Evolutionary conservation across 495 filamentous ascomycete genomes (phyloP).

Genomic region (Tuber indicum): DNA sequence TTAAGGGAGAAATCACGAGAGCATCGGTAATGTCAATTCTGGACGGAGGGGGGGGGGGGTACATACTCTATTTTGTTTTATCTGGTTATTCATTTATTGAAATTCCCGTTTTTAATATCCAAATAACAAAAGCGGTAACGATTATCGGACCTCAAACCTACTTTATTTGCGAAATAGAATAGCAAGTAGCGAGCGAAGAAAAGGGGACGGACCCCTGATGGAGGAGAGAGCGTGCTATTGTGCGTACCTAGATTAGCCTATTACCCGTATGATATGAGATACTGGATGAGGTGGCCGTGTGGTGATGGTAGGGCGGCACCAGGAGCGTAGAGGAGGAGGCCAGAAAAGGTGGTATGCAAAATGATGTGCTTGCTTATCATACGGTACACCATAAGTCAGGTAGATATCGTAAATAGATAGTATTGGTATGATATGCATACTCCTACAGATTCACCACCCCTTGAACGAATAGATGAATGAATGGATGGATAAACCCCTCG

Average conservation of each 20-base stretch:
- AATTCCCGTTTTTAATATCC: neutral
- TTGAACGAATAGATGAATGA: neutral
- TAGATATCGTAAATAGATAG: neutral
- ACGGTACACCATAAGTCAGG: neutral
- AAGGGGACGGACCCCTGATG: neutral
- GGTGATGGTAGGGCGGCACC: neutral
- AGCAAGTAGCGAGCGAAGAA: neutral
- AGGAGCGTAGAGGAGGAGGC: neutral
- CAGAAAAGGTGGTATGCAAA: neutral
- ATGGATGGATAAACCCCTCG: neutral
- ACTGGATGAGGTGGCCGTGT: neutral
- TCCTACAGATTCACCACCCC: neutral
- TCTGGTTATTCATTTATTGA: neutral
- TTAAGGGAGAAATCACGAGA: neutral
- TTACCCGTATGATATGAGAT: neutral
- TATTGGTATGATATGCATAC: neutral
- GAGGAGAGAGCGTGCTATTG: neutral
- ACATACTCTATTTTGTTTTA: neutral
- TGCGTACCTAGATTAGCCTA: neutral
- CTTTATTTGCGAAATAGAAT: neutral
- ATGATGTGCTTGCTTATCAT: neutral
- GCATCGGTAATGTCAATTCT: neutral
- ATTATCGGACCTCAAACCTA: neutral
- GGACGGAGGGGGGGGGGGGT: neutral
- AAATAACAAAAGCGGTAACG: neutral